phyloP scores from a whole-genome alignment of 139 green algal genomes.

The Tetradesmus obliquus region DNA sequence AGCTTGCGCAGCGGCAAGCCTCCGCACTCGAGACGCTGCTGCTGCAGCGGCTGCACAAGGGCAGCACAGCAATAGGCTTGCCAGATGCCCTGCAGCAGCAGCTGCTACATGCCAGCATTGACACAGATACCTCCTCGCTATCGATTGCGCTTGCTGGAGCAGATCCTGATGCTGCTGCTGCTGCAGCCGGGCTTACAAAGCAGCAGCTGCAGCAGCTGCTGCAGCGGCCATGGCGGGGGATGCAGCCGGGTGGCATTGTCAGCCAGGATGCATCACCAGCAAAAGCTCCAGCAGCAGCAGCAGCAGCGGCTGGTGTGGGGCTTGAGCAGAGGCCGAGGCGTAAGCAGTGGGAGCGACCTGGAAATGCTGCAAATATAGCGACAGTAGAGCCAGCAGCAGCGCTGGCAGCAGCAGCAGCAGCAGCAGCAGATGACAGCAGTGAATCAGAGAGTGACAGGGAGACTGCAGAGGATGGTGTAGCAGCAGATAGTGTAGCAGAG shows the following conservation, averaged over 20 bases:
- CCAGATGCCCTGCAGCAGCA: slow-evolving; percentile 12
- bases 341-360: background rate
- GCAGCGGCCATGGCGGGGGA: slow-evolving; percentile 10
- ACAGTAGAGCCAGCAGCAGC: background rate
- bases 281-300: background rate
- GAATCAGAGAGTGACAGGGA: background rate
- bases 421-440: background rate
- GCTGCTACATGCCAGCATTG: slow-evolving; percentile 15
- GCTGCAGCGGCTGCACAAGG: slow-evolving; percentile 1
- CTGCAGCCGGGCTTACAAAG: slow-evolving; percentile 5
- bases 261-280: background rate
- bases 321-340: background rate
- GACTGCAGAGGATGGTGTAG: background rate
- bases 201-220: slow-evolving; percentile 29
- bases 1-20: slow-evolving; percentile 10
- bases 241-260: background rate
- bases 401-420: background rate
- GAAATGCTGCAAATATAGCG: background rate
- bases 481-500: background rate
- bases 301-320: slow-evolving; percentile 3
- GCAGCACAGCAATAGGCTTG: background rate
- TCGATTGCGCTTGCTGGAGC: slow-evolving; percentile 1
- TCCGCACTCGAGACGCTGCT: slow-evolving; percentile 2
- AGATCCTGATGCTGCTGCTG: slow-evolving; percentile 11
- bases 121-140: slow-evolving; percentile 15